Evolutionary conservation across 345 rosid species (phyloP).

Genomic region (Sisymbrium irio): DNA sequence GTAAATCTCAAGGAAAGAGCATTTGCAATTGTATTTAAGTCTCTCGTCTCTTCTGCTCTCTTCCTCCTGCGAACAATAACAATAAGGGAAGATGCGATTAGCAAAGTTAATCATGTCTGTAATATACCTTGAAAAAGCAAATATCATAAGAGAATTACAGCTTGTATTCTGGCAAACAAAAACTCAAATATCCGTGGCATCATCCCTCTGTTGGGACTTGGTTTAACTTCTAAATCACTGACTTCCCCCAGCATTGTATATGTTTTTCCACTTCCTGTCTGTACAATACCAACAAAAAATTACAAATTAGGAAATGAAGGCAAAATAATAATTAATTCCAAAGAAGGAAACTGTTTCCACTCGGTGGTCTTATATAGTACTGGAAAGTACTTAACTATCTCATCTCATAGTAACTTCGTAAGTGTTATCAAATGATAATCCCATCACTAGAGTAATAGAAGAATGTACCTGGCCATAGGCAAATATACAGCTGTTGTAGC

Average conservation of each 20-base stretch:
- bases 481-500: conserved; percentile 96
- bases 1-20: conserved; percentile 95
- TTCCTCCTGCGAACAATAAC: conserved; percentile 64
- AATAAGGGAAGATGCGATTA: conserved; percentile 1
- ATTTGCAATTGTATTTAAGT: conserved; percentile 84
- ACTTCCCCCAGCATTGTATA: conserved; percentile 90
- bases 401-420: conserved; percentile 1
- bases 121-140: neutral
- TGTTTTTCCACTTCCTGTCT: conserved; percentile 99
- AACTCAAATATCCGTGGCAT: conserved; percentile 95
- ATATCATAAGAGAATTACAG: conserved; percentile 46
- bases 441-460: conserved; percentile 6
- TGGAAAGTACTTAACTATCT: neutral
- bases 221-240: conserved; percentile 73
- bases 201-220: conserved; percentile 86
- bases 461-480: conserved; percentile 92
- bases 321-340: neutral
- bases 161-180: conserved; percentile 94
- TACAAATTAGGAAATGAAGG: neutral
- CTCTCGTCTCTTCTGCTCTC: conserved; percentile 91
- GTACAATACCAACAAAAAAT: conserved; percentile 29
- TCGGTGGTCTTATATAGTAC: neutral
- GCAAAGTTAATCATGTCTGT: conserved; percentile 10
- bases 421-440: neutral
- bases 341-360: conserved; percentile 11